Base-by-base conservation (phyloP, 106 monocot genomes). In the Platanthera zijinensis region DNA sequence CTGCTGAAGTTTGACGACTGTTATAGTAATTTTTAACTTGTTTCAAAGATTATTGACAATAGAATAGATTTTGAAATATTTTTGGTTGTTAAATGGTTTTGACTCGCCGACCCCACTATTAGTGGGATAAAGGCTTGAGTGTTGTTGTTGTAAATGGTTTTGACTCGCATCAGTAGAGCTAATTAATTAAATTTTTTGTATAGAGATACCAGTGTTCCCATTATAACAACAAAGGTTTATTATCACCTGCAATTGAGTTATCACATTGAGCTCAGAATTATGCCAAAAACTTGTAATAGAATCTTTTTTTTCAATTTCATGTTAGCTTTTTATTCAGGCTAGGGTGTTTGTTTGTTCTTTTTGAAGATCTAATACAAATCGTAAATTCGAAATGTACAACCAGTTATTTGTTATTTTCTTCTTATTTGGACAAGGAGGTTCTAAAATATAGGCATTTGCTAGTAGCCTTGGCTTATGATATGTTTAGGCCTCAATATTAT, bases 191-290 rank as follows among this genome's bases (percentile, higher is more conserved):
- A 6, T 19, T 59, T 59, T 59, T 64, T 64, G 6, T n/a, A 8
- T 64, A 28, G 7, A 28, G 8, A 28, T 64, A 30, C 25, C 25
- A 25, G 25, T 64, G 30, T 64, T 10, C 30, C 30, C 57, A 64
- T 28, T 64, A 64, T 64, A 64, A 11, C 30, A 8, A 15, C 30
- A 30, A 64, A 64, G 10, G 4, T 4, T 64, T 64, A 32, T 3
- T 30, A 28, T 10, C 64, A 30, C 10, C 5, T 64, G 10, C 25
- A 64, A 30, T 64, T 10, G 30, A 30, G 22, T 64, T 3, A 28
- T 64, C 22, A 64, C 64, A 21, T 22, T 64, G 64, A 22, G 64
- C 64, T 64, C 30, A 30, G 64, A 59, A 64, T 64, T 64, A 64
- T 21, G 30, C 3, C 4, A 3, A 63, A 10, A 64, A 21, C 64